Evolutionary conservation across 148 eudicot species (phyloP).

Genomic region (Heliamphora exappendiculata): DNA sequence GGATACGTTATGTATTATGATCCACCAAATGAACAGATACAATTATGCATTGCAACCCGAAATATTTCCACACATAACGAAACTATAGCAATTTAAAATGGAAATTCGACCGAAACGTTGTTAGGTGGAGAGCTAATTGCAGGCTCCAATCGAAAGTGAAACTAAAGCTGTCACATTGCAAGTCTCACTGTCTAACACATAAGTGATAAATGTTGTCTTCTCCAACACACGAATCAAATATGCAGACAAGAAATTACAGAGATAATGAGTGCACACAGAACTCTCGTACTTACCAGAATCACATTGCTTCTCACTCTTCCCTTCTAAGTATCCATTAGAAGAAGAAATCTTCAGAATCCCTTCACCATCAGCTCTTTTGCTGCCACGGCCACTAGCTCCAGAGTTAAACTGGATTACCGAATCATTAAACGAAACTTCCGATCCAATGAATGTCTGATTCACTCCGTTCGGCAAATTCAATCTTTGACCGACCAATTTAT

Average conservation of each 20-base stretch:
- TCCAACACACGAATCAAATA: not conserved
- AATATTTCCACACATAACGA: not conserved
- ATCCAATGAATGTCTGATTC: conserved; percentile 19
- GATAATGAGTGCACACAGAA: not conserved
- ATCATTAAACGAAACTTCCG: conserved; percentile 23
- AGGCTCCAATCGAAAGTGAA: not conserved
- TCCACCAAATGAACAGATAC: not conserved
- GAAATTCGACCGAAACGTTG: not conserved
- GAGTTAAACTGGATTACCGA: conserved; percentile 5
- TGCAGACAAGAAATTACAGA: not conserved
- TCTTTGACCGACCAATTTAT: conserved; percentile 14
- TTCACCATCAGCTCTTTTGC: conserved; percentile 7
- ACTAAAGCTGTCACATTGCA: not conserved
- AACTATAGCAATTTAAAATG: not conserved
- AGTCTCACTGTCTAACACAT: not conserved
- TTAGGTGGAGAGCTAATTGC: not conserved
- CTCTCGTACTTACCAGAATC: conserved; percentile 33
- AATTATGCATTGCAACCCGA: not conserved
- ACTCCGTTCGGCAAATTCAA: conserved; percentile 38
- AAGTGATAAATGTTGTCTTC: not conserved
- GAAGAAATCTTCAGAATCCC: conserved; percentile 6
- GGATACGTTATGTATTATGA: not conserved
- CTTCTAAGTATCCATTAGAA: conserved; percentile 16
- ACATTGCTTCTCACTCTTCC: conserved; percentile 23
- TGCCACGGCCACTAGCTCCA: conserved; percentile 30